These are phyloP conservation scores for Starmerella apis DNA, from an alignment of 805 yeast species.

Conservation along the genomic window DNA sequence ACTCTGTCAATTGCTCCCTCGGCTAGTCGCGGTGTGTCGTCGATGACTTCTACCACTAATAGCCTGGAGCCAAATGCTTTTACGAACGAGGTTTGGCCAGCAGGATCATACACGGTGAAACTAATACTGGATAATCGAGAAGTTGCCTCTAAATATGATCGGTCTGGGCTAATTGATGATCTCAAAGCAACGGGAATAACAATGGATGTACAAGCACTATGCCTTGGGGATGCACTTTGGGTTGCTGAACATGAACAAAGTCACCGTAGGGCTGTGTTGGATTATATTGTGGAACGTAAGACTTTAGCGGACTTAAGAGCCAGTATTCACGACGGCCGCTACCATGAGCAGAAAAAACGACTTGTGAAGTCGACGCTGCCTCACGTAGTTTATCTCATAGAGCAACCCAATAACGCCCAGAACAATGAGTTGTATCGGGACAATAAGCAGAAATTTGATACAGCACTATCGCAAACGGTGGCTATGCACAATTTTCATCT, in stretches of 20 bases:
- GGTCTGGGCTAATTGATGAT: constrained; percentile 57
- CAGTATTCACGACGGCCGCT: constrained; percentile 82
- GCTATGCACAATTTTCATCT: constrained; percentile 57
- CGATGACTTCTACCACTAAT: too few species aligned
- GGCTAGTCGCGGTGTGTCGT: background rate
- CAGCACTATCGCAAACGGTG: constrained; percentile 63
- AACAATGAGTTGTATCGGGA: constrained; percentile 26
- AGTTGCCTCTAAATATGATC: constrained; percentile 52
- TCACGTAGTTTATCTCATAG: constrained; percentile 66
- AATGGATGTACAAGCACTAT: constrained; percentile 46
- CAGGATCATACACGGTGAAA: constrained; percentile 47
- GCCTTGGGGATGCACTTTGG: constrained; percentile 88
- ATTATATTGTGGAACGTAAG: constrained; percentile 83
- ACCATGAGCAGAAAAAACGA: constrained; percentile 74
- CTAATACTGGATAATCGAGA: constrained; percentile 76
- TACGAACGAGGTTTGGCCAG: constrained; percentile 43
- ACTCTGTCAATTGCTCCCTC: background rate
- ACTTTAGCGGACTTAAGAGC: constrained; percentile 72
- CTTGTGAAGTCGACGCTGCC: constrained; percentile 56
- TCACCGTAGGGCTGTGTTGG: constrained; percentile 55
- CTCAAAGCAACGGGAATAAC: constrained; percentile 41
- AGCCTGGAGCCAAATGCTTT: constrained; percentile 2
- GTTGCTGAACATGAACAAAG: constrained; percentile 57
- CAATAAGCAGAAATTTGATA: constrained; percentile 49
- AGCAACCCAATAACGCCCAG: constrained; percentile 37